Base-by-base conservation (phyloP, 306 rosid genomes). In the Senna tora region DNA sequence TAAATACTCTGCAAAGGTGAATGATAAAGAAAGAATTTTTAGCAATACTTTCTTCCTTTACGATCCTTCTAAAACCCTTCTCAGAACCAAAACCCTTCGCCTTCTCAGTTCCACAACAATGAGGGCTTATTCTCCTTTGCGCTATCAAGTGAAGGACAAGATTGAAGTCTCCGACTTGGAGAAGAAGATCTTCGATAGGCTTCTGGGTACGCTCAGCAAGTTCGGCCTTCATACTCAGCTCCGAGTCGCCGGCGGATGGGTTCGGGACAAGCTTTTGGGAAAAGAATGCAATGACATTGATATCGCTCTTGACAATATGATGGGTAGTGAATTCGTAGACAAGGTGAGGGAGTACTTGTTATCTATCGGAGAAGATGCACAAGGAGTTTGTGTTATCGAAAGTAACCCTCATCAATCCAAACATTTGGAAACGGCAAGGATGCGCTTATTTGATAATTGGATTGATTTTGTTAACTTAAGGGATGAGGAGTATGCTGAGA, bases 191-290 rank as follows among this genome's bases (percentile, higher is more conserved):
- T 93, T 93, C 47, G 80, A 91, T 6, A 76, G 94, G 60, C 97
- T 93, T 69, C 86, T 84, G 34, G 81, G 84, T 7, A 87, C 96
- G 43, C 90, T 91, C 36, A 80, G 78, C 45, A 89, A 82, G 74
- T 89, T 78, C 15, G 75, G 80, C 42, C 96, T 94, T 46, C 67
- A 77, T 33, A 87, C 82, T 65, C 87, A 94, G 75, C 98, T 94
- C 65, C 96, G 97, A 0, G 96, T 94, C 9, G 98, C 98, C 19
- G 97, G 98, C 46, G 98, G 98, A 61, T 94, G 96, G 95, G 96
- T 94, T 45, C 96, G 97, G 30, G 98, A 94, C 69, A 91, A 94
- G 98, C 98, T 94, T 75, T 77, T 94, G 6, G 98, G 96, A 2
- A 91, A 86, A 76, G 95, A 89, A 7, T 91, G 98, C 73, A 83